These are phyloP conservation scores for Kluyveromyces siamensis DNA, from an alignment of 805 yeast genomes.

Conservation along the genomic window DNA sequence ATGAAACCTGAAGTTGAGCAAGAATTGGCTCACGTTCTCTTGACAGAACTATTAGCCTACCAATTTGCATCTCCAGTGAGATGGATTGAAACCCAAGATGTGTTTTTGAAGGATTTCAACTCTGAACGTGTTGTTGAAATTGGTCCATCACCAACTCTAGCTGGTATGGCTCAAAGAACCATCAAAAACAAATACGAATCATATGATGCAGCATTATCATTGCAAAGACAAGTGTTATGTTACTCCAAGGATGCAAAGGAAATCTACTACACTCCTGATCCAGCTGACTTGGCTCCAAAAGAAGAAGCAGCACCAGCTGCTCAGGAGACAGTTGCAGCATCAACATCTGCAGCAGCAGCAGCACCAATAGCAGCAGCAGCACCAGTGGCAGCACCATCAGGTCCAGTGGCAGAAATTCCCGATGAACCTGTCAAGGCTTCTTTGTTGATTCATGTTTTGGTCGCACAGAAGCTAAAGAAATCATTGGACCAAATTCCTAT, in stretches of 20 bases:
- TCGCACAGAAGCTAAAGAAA: conserved; percentile 94
- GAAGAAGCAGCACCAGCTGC: conserved; percentile 29
- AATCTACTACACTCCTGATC: conserved; percentile 88
- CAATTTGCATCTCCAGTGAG: conserved; percentile 99
- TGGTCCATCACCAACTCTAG: conserved; percentile 97
- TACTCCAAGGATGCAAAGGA: conserved; percentile 95
- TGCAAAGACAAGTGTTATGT: conserved; percentile 87
- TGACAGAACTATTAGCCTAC: conserved; percentile 94
- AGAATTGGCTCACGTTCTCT: conserved; percentile 88
- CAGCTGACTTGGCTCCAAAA: conserved; percentile 35
- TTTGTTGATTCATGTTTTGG: conserved; percentile 75
- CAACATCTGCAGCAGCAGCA: conserved; percentile 49
- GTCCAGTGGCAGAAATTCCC: conserved; percentile 73
- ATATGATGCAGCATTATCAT: conserved; percentile 86
- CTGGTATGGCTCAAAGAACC: conserved; percentile 98
- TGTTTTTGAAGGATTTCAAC: conserved; percentile 84
- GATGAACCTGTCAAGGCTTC: conserved; percentile 87
- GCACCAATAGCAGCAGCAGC: conserved; percentile 49
- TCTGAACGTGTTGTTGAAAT: conserved; percentile 97
- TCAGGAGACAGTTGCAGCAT: conserved; percentile 43
- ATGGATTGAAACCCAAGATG: conserved; percentile 99
- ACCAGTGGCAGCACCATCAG: conserved; percentile 60
- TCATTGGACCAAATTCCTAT: conserved; percentile 76
- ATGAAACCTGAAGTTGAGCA: conserved; percentile 90
- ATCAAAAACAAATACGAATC: conserved; percentile 89